Base-by-base conservation (phyloP, 2,329 filamentous ascomycete genomes). In the Exophiala mesophila region DNA sequence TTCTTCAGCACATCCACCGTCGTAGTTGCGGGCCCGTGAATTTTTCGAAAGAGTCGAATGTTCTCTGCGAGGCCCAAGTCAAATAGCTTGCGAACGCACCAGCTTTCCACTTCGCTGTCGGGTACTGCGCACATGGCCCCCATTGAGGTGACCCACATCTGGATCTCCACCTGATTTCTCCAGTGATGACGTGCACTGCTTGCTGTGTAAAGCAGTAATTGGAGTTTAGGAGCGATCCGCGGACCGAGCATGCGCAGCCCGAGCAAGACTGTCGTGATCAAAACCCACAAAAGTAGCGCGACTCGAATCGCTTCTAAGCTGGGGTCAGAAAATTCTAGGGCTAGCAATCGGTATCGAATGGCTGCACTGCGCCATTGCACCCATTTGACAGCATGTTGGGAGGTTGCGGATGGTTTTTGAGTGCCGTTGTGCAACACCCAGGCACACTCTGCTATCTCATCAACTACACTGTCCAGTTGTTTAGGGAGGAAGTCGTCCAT, bases 301-400 rank as follows among this genome's bases (percentile, higher is more conserved):
- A 42, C 41, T 12, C 50, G 39, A 13, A 53, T 13, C n/a, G 45
- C 47, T 21, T 53, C 45, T 13, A 47, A 35, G 17, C 38, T 42
- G 10, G 38, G 20, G 15, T 50, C 45, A 12, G 37, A 19, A 18
- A 44, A 45, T 17, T 36, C 21, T n/a, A 46, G 33, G 17, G 37
- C 39, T 20, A 53, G 37, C 5, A 53, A 39, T 21, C 45, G 37
- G 30, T 46, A 43, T 36, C 50, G 17, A 10, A 53, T 40, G 10
- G 50, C 50, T 15, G 48, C 44, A 26, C 50, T 44, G 4, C 50
- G 50, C 42, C 42, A 51, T 30, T 51, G 50, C 7, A 53, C 40
- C 50, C 50, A 53, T 34, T 45, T 48, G 15, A 50, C 42, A 10
- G 50, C 50, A 32, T 51, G 37, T 34, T 48, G 50, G 23, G 41